Conservation (phyloP, 2,329 filamentous ascomycete genomes). For the Xylaria sp. region DNA sequence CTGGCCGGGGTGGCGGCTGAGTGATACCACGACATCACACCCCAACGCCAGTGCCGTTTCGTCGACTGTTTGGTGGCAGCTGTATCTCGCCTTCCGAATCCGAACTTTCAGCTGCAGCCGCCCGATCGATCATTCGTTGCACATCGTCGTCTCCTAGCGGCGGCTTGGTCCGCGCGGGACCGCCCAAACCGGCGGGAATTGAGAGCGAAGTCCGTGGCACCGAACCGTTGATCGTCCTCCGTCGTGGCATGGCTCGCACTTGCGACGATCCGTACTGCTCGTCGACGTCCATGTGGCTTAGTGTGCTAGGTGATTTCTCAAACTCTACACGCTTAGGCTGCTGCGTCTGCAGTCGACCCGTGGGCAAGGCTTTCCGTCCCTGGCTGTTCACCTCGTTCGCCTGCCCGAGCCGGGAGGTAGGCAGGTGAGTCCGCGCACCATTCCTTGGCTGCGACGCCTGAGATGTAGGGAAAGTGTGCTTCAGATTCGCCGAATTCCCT, state of each 20-base stretch:
- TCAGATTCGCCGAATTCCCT: slow-evolving; percentile 73
- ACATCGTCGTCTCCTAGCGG: slow-evolving; percentile 65
- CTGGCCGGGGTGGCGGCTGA: background rate
- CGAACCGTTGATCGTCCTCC: slow-evolving; percentile 54
- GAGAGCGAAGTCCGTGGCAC: slow-evolving; percentile 52
- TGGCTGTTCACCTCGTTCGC: slow-evolving; percentile 44
- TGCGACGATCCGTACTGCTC: slow-evolving; percentile 51
- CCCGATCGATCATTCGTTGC: slow-evolving; percentile 66
- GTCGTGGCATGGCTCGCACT: slow-evolving; percentile 54
- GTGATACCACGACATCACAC: slow-evolving; percentile 31
- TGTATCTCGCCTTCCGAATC: slow-evolving; percentile 69
- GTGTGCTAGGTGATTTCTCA: slow-evolving; percentile 56
- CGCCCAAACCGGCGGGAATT: slow-evolving; percentile 60
- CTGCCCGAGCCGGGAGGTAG: slow-evolving; percentile 52
- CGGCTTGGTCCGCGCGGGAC: slow-evolving; percentile 52
- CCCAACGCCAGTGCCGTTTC: slow-evolving; percentile 43
- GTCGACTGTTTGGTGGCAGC: slow-evolving; percentile 52
- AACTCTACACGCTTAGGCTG: slow-evolving; percentile 59
- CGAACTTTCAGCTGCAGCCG: slow-evolving; percentile 61
- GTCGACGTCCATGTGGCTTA: slow-evolving; percentile 61
- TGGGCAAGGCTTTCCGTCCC: slow-evolving; percentile 63
- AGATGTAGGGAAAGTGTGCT: slow-evolving; percentile 61
- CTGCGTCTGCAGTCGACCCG: slow-evolving; percentile 55
- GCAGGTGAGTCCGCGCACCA: slow-evolving; percentile 54
- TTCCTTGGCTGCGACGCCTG: slow-evolving; percentile 49